These are phyloP conservation scores for Corynespora cassiicola DNA, from an alignment of 2,329 filamentous ascomycete species.

Conservation along the genomic window DNA sequence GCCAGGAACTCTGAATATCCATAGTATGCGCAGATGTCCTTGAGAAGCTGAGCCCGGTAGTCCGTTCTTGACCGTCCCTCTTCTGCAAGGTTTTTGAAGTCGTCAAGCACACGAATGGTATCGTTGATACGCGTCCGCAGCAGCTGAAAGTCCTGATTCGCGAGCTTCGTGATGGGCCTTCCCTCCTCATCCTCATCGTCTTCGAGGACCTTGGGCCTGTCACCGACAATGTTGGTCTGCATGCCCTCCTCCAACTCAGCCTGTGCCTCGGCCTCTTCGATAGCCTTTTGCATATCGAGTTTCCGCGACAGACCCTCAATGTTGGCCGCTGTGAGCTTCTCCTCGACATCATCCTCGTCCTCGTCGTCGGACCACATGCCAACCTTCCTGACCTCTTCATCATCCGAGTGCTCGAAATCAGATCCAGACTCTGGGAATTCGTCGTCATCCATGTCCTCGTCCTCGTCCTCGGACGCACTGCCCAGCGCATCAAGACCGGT, in stretches of 20 bases:
- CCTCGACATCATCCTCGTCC: constrained; percentile 87
- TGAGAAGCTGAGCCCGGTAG: constrained; percentile 84
- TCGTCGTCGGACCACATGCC: constrained; percentile 97
- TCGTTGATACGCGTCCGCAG: constrained; percentile 90
- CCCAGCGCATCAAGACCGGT: constrained; percentile 48
- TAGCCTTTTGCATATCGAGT: constrained; percentile 77
- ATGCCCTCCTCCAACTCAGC: constrained; percentile 85
- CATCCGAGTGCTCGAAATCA: constrained; percentile 68
- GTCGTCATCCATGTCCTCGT: constrained; percentile 46
- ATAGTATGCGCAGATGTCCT: constrained; percentile 96
- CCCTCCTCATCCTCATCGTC: constrained; percentile 66
- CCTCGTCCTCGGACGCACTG: constrained; percentile 42
- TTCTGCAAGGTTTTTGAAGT: constrained; percentile 82
- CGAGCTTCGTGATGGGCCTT: constrained; percentile 66
- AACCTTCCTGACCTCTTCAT: constrained; percentile 50
- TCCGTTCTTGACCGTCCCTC: constrained; percentile 83
- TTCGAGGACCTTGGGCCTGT: constrained; percentile 70
- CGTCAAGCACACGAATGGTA: constrained; percentile 87
- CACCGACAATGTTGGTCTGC: constrained; percentile 91
- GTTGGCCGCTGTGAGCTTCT: constrained; percentile 92
- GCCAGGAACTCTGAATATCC: constrained; percentile 95
- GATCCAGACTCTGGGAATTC: constrained; percentile 48
- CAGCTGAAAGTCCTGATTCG: constrained; percentile 83
- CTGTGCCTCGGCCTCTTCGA: constrained; percentile 82
- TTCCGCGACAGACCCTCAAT: constrained; percentile 90